These are phyloP conservation scores for Fusarium brachygibbosum DNA, from an alignment of 2,329 filamentous ascomycete species.

Conservation along the genomic window DNA sequence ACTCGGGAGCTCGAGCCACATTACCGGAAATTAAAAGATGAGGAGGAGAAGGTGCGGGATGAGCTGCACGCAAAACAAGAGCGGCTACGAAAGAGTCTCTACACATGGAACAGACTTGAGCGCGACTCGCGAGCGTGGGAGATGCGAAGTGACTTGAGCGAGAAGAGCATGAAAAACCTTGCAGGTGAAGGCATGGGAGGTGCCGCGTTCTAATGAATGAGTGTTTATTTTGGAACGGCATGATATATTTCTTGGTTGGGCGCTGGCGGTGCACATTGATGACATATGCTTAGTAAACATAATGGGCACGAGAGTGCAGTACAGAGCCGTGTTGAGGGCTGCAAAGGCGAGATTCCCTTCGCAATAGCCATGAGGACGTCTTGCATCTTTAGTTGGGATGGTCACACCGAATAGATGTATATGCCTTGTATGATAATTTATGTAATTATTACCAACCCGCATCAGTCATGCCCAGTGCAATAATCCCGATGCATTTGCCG, in stretches of 20 bases:
- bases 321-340: slow-evolving; percentile 5
- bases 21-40: slow-evolving; percentile 66
- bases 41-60: slow-evolving; percentile 69
- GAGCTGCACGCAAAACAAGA: slow-evolving; percentile 68
- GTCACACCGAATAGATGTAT: neutral
- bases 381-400: neutral
- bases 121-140: slow-evolving; percentile 68
- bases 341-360: slow-evolving; percentile 18
- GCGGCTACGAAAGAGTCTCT: slow-evolving; percentile 65
- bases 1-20: slow-evolving; percentile 68
- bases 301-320: neutral
- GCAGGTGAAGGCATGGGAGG: slow-evolving; percentile 69
- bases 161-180: slow-evolving; percentile 69
- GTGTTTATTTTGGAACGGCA: neutral
- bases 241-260: slow-evolving; percentile 13
- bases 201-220: slow-evolving; percentile 62
- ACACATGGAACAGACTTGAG: slow-evolving; percentile 67
- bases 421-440: slow-evolving; percentile 9
- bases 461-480: neutral
- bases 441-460: neutral
- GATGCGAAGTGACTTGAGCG: slow-evolving; percentile 68
- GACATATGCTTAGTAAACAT: slow-evolving; percentile 15
- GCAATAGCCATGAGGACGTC: slow-evolving; percentile 4
- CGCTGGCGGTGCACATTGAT: slow-evolving; percentile 20
- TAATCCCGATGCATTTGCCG: too few species aligned